Evolutionary conservation across 1,139 yeast species (phyloP).

Genomic region (Geotrichum citri-aurantii): DNA sequence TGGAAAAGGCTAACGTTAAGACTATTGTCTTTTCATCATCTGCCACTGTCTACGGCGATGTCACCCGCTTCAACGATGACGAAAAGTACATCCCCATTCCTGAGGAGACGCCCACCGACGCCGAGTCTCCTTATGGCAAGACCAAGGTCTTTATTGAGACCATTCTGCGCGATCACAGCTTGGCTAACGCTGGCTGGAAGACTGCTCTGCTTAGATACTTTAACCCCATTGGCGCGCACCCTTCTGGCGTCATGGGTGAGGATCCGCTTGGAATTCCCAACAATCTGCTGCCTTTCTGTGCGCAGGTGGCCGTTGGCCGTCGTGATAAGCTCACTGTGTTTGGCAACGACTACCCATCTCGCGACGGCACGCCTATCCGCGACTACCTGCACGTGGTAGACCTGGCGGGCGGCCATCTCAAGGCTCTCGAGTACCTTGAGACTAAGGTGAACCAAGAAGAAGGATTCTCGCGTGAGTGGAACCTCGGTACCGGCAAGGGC

Average conservation of each 20-base stretch:
- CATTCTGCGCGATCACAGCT: slow-evolving; percentile 52
- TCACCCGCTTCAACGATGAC: slow-evolving; percentile 47
- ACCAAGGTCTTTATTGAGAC: slow-evolving; percentile 65
- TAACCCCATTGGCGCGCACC: slow-evolving; percentile 84
- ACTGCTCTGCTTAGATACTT: slow-evolving; percentile 69
- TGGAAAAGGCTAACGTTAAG: slow-evolving; percentile 45
- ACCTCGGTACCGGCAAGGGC: slow-evolving; percentile 76
- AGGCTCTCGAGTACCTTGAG: slow-evolving; percentile 59
- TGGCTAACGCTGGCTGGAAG: slow-evolving; percentile 48
- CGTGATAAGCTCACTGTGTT: slow-evolving; percentile 58
- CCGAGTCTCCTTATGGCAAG: slow-evolving; percentile 72
- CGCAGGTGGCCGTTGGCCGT: slow-evolving; percentile 74
- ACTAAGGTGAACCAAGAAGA: slow-evolving; percentile 28
- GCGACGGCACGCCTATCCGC: slow-evolving; percentile 77
- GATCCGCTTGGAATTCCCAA: slow-evolving; percentile 77
- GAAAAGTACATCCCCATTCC: slow-evolving; percentile 75
- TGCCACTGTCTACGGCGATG: slow-evolving; percentile 84
- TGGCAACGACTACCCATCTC: slow-evolving; percentile 62
- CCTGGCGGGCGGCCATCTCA: slow-evolving; percentile 72
- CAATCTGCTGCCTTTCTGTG: slow-evolving; percentile 66
- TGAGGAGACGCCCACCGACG: slow-evolving; percentile 69
- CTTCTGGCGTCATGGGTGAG: slow-evolving; percentile 73
- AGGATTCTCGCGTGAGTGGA: slow-evolving; percentile 72
- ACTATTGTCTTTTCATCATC: slow-evolving; percentile 72
- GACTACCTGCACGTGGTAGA: slow-evolving; percentile 82